Conservation (phyloP, 2,329 filamentous ascomycete species). For the Diaporthe ampelina region DNA sequence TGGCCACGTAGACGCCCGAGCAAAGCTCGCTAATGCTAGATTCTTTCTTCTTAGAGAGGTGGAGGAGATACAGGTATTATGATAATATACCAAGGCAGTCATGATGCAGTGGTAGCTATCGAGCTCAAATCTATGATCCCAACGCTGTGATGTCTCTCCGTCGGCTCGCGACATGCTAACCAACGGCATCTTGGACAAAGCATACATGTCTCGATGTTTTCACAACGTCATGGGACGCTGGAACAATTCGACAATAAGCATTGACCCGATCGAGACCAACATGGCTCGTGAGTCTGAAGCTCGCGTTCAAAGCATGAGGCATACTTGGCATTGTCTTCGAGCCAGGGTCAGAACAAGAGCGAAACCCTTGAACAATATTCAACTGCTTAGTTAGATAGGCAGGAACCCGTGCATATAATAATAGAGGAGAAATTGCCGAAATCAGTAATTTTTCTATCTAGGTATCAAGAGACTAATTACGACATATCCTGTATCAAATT, state of each 20-base stretch:
- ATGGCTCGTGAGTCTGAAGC: neutral
- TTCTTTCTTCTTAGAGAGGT: too few species aligned
- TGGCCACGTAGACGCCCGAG: too few species aligned
- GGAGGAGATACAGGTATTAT: neutral
- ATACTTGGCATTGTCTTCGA: neutral
- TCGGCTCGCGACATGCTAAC: neutral
- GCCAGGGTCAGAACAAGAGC: neutral
- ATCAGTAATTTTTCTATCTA: neutral
- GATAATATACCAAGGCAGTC: too few species aligned
- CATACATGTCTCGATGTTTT: neutral
- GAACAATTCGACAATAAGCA: neutral
- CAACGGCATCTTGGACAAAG: neutral
- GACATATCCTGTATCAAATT: too few species aligned
- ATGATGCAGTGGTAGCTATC: neutral
- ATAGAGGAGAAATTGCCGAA: neutral
- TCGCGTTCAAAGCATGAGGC: neutral
- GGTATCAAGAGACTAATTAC: too few species aligned
- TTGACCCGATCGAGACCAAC: neutral
- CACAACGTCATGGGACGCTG: neutral
- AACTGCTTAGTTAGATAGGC: too few species aligned
- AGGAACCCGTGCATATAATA: neutral
- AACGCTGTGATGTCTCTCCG: neutral
- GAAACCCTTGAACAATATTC: neutral
- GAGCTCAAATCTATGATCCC: neutral
- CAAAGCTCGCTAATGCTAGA: too few species aligned